Percentiles rank a stretch among this genome's conserved stretches.
Conservation (phyloP, 129 eudicot genomes). For the Cynara cardunculus region DNA sequence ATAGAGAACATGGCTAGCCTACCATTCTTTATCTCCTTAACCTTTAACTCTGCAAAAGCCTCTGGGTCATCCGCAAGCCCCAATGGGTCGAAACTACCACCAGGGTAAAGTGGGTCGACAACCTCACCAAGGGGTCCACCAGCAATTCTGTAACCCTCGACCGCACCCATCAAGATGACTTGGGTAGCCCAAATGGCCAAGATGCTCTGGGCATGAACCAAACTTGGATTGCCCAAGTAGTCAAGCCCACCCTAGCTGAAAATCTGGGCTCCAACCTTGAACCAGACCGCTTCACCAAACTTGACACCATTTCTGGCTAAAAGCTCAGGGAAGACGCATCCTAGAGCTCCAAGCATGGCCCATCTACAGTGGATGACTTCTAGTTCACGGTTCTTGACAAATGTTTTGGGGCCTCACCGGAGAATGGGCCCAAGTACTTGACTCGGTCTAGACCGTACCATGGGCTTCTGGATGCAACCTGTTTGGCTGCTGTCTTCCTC, state of each 20-base stretch:
- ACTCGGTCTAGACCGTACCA: slow-evolving; percentile 37
- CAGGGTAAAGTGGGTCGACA: slow-evolving; percentile 28
- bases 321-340: slow-evolving; percentile 30
- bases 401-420: slow-evolving; percentile 30
- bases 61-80: slow-evolving; percentile 31
- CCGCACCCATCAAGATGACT: slow-evolving; percentile 31
- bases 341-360: slow-evolving; percentile 34
- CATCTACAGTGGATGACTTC: slow-evolving; percentile 27
- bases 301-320: slow-evolving; percentile 30
- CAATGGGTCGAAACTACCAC: slow-evolving; percentile 32
- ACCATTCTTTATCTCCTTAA: slow-evolving; percentile 27
- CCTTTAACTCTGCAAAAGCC: slow-evolving; percentile 29
- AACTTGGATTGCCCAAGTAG: slow-evolving; percentile 32
- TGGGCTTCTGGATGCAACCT: slow-evolving; percentile 32
- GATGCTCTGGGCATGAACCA: slow-evolving; percentile 31
- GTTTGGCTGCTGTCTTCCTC: slow-evolving; percentile 24
- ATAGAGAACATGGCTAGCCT: slow-evolving; percentile 31
- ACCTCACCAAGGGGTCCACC: slow-evolving; percentile 37
- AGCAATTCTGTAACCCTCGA: slow-evolving; percentile 33
- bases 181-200: slow-evolving; percentile 35
- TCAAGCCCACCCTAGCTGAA: slow-evolving; percentile 31
- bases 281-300: slow-evolving; percentile 33
- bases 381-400: slow-evolving; percentile 24
- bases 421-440: slow-evolving; percentile 34
- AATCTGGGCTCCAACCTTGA: slow-evolving; percentile 31